Evolutionary conservation across 305 asterid species (phyloP).

Genomic region (Fraxinus ornus): DNA sequence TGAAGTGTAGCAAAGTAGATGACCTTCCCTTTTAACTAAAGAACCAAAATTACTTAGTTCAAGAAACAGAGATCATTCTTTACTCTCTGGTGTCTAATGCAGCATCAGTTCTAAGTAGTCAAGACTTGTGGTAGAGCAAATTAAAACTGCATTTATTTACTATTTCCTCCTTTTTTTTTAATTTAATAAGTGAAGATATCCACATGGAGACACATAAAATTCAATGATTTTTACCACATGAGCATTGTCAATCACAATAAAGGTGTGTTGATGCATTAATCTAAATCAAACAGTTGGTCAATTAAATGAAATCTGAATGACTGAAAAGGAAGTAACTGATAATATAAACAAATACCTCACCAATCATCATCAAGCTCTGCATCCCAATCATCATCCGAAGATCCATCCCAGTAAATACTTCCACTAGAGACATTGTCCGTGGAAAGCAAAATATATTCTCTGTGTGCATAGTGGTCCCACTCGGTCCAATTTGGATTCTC

Average conservation of each 20-base stretch:
- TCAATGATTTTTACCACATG: conserved; percentile 13
- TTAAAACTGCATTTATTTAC: neutral
- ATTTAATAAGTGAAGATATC: conserved; percentile 1
- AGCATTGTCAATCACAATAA: neutral
- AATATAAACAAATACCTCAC: conserved; percentile 36
- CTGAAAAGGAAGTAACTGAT: conserved; percentile 5
- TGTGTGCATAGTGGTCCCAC: conserved; percentile 95
- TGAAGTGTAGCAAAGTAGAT: neutral
- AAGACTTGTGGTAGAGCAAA: neutral
- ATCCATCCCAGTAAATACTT: neutral
- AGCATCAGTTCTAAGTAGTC: neutral
- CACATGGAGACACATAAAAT: conserved; percentile 2
- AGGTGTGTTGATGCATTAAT: neutral
- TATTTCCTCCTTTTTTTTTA: neutral
- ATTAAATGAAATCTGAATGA: conserved; percentile 1
- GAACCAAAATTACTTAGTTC: neutral
- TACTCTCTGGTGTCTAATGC: neutral
- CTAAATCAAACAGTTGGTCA: neutral
- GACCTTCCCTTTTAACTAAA: neutral
- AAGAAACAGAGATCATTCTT: neutral
- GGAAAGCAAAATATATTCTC: conserved; percentile 91
- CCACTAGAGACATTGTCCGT: conserved; percentile 85
- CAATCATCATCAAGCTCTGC: conserved; percentile 68
- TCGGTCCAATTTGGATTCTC: conserved; percentile 94
- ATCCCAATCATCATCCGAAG: conserved; percentile 63